phyloP scores from a whole-genome alignment of 768 basidiomycete genomes.

The Austroboletus festivus region DNA sequence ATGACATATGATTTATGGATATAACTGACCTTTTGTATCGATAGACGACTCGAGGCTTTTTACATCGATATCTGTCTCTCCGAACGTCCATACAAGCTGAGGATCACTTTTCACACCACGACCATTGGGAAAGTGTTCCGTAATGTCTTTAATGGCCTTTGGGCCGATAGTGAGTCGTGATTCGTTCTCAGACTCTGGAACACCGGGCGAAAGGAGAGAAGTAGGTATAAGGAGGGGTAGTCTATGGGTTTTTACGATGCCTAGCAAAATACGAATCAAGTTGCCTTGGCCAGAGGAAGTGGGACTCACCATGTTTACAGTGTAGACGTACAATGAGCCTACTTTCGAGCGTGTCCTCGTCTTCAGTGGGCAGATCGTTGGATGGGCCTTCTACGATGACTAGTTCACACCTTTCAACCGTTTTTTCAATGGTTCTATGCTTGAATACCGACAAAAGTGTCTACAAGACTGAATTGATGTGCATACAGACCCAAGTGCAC shows the following conservation, averaged over 20 bases:
- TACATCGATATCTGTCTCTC: constrained; percentile 61
- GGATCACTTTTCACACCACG: constrained; percentile 68
- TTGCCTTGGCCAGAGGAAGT: not conserved
- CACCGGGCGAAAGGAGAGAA: constrained; percentile 61
- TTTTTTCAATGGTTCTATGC: constrained; percentile 71
- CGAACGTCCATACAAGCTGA: constrained; percentile 80
- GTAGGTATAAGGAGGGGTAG: constrained; percentile 57
- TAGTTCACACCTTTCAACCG: constrained; percentile 74
- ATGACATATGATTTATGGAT: not conserved
- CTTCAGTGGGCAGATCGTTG: constrained; percentile 31
- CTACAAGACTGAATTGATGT: constrained; percentile 34
- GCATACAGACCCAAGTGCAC: not conserved
- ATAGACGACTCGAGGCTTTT: constrained; percentile 65
- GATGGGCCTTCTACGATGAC: constrained; percentile 57
- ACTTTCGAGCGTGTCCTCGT: constrained; percentile 62
- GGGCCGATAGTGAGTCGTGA: constrained; percentile 72
- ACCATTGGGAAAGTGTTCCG: constrained; percentile 74
- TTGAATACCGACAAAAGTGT: constrained; percentile 71
- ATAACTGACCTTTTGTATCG: constrained; percentile 55
- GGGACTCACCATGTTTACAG: constrained; percentile 72
- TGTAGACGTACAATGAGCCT: constrained; percentile 68
- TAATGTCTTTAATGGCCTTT: constrained; percentile 67
- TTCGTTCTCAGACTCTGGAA: constrained; percentile 55
- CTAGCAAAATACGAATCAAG: constrained; percentile 35
- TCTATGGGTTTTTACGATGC: constrained; percentile 80